These are phyloP conservation scores for Lithospermum erythrorhizon DNA, from an alignment of 257 asterid species.

Conservation along the genomic window DNA sequence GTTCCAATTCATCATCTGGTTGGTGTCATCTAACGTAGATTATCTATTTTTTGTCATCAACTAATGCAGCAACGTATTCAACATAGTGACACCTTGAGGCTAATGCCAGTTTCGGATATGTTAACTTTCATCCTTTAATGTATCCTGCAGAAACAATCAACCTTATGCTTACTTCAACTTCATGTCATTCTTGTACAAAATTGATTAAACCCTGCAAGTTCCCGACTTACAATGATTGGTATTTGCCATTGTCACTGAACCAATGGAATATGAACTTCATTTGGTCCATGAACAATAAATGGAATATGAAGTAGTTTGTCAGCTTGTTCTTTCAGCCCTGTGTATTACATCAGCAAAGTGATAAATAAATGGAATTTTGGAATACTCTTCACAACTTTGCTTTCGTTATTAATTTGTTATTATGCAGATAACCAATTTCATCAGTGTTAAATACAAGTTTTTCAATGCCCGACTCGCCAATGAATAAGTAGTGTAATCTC, in stretches of 20 bases:
- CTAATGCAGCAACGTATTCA: too few relatives aligned
- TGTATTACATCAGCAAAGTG: not conserved
- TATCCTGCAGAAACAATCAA: not conserved
- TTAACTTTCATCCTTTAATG: not conserved
- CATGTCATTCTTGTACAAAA: too few relatives aligned
- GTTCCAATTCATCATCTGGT: constrained; percentile 99
- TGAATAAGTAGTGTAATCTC: constrained; percentile 8
- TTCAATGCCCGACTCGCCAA: not conserved
- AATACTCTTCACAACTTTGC: not conserved
- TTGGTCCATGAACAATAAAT: not conserved
- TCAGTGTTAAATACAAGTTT: not conserved
- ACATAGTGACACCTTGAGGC: not conserved
- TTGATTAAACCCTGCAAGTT: not conserved
- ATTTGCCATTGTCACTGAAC: not conserved
- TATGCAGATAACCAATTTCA: not conserved
- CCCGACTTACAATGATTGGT: not conserved
- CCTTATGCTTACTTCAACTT: not conserved
- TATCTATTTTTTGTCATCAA: too few relatives aligned
- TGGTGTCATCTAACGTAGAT: constrained; percentile 16
- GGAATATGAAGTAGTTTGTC: not conserved
- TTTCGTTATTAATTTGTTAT: not conserved
- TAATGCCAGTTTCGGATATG: not conserved
- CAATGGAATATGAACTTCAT: not conserved
- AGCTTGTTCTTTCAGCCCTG: not conserved
- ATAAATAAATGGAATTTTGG: too few relatives aligned